Evolutionary conservation across 2,329 filamentous ascomycete genomes (phyloP).

Genomic region (Mariannaea sp.): DNA sequence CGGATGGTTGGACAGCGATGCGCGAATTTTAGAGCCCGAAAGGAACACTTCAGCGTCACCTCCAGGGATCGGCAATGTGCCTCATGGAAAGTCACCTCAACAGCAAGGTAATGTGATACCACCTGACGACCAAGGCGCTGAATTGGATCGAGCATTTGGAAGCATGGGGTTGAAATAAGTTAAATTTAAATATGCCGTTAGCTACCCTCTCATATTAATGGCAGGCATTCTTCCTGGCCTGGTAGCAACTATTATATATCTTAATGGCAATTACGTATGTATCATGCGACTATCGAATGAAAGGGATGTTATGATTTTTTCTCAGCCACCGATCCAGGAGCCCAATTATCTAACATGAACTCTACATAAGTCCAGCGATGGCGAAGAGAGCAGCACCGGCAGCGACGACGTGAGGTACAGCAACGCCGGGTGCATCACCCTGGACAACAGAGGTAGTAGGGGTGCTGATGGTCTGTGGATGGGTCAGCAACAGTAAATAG

Average conservation of each 20-base stretch:
- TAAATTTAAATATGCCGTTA: neutral
- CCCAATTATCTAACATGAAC: neutral
- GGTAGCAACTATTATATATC: slow-evolving; percentile 7
- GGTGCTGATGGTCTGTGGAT: slow-evolving; percentile 13
- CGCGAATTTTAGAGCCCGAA: slow-evolving; percentile 71
- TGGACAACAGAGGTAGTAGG: slow-evolving; percentile 15
- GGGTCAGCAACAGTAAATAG: neutral
- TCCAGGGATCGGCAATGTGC: slow-evolving; percentile 32
- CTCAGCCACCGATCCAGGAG: neutral
- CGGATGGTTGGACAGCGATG: slow-evolving; percentile 79
- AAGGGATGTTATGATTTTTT: slow-evolving; percentile 1
- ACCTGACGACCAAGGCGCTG: slow-evolving; percentile 57
- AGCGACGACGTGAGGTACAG: slow-evolving; percentile 14
- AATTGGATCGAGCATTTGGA: slow-evolving; percentile 63
- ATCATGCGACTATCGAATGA: slow-evolving; percentile 13
- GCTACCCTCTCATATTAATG: slow-evolving; percentile 23
- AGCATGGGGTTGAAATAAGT: slow-evolving; percentile 46
- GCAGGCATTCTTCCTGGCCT: slow-evolving; percentile 7
- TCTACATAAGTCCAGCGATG: slow-evolving; percentile 22
- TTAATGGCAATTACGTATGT: slow-evolving; percentile 16
- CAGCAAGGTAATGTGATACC: slow-evolving; percentile 31
- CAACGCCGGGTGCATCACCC: slow-evolving; percentile 18
- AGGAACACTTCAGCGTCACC: slow-evolving; percentile 44
- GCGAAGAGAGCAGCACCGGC: slow-evolving; percentile 22
- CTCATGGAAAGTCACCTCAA: slow-evolving; percentile 22